These are phyloP conservation scores for Tolypocladium capitatum DNA, from an alignment of 2,329 filamentous ascomycete species.

Conservation along the genomic window DNA sequence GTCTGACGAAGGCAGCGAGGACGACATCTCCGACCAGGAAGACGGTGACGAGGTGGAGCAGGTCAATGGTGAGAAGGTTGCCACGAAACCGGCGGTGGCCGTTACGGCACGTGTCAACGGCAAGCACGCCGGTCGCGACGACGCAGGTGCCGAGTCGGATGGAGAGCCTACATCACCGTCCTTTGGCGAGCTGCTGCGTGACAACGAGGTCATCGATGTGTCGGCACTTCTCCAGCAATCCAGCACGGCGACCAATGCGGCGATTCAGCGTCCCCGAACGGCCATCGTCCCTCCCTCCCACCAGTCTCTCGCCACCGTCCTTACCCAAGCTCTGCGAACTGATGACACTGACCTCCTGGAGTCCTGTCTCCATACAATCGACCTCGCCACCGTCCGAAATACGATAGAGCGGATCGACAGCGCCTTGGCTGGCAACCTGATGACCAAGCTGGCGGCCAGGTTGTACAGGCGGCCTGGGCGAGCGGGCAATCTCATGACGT, in stretches of 20 bases:
- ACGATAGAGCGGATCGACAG: slow-evolving; percentile 89
- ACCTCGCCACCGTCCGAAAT: slow-evolving; percentile 63
- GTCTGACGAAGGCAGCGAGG: slow-evolving; percentile 37
- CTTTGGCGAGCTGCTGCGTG: slow-evolving; percentile 75
- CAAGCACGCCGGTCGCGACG: slow-evolving; percentile 8
- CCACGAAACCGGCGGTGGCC: slow-evolving; percentile 3
- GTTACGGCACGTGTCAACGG: slow-evolving; percentile 11
- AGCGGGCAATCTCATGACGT: slow-evolving; percentile 80
- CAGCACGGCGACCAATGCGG: slow-evolving; percentile 13
- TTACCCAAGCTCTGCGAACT: slow-evolving; percentile 83
- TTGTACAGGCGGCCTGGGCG: slow-evolving; percentile 79
- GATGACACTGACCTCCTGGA: slow-evolving; percentile 85
- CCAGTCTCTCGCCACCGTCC: slow-evolving; percentile 79
- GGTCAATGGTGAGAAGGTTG: slow-evolving; percentile 6
- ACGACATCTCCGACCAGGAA: slow-evolving; percentile 32
- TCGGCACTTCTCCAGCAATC: slow-evolving; percentile 40
- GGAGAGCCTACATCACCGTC: slow-evolving; percentile 47
- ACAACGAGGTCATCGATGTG: slow-evolving; percentile 65
- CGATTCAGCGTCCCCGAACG: slow-evolving; percentile 29
- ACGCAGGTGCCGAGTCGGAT: slow-evolving; percentile 25
- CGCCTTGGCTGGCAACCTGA: slow-evolving; percentile 61
- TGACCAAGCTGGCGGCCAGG: slow-evolving; percentile 74
- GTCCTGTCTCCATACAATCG: slow-evolving; percentile 73
- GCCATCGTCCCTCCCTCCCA: slow-evolving; percentile 51
- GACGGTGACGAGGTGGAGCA: slow-evolving; percentile 15